Evolutionary conservation across 139 green algal species (phyloP).

Genomic region (Asterochloris erici): DNA sequence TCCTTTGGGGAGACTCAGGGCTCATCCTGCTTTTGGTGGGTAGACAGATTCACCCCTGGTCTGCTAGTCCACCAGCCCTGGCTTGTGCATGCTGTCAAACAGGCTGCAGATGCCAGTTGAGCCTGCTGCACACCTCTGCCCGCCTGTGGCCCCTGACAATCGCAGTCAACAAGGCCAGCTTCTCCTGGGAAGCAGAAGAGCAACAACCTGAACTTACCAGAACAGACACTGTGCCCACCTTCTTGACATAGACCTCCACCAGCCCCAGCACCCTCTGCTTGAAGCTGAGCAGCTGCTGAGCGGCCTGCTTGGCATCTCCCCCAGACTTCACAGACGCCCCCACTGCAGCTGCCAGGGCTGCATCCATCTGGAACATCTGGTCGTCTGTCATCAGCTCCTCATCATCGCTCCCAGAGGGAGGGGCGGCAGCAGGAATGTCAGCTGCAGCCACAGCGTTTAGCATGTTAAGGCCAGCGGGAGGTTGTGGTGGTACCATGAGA

Average conservation of each 20-base stretch:
- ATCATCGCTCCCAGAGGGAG: conserved; percentile 7
- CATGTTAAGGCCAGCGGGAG: neutral
- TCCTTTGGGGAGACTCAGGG: too few relatives aligned
- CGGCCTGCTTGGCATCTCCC: conserved; percentile 27
- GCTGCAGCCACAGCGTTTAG: neutral
- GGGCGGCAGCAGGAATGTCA: too few relatives aligned
- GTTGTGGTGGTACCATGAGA: neutral
- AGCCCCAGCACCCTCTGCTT: conserved; percentile 62
- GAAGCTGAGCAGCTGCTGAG: conserved; percentile 54
- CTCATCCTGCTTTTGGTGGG: too few relatives aligned
- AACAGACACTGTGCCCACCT: conserved; percentile 30
- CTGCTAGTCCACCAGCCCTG: too few relatives aligned
- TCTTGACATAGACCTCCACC: conserved; percentile 63
- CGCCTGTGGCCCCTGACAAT: too few relatives aligned
- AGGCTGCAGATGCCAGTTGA: neutral
- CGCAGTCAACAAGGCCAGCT: neutral
- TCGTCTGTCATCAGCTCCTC: conserved; percentile 49
- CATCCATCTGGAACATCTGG: conserved; percentile 75
- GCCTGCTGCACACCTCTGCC: neutral
- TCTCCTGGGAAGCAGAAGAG: neutral
- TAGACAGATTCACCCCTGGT: too few relatives aligned
- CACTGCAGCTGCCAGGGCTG: conserved; percentile 58
- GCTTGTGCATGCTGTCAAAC: neutral
- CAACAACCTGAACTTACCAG: neutral
- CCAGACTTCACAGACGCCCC: conserved; percentile 29